A percentile compares a stretch with the other conserved stretches of the same genome.
Conservation (phyloP, 495 filamentous ascomycete genomes). For the Aspergillus nidulans region DNA sequence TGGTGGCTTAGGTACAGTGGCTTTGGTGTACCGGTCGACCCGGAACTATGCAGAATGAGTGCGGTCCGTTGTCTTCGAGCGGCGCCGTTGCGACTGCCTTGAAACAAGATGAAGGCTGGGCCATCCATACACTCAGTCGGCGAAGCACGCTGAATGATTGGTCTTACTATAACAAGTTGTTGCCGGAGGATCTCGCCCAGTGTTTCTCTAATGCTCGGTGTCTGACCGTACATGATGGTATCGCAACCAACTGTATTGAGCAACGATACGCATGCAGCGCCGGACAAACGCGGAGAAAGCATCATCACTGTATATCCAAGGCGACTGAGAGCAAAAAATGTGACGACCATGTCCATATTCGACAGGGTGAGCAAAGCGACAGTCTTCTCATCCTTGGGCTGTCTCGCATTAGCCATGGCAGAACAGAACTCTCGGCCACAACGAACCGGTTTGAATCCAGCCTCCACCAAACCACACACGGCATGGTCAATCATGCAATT, state of each 20-base stretch:
- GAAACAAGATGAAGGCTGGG: slow-evolving; percentile 29
- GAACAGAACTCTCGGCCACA: neutral
- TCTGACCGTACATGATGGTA: slow-evolving; percentile 39
- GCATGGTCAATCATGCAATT: slow-evolving; percentile 51
- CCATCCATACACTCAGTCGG: slow-evolving; percentile 12
- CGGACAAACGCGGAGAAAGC: slow-evolving; percentile 54
- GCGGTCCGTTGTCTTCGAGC: slow-evolving; percentile 29
- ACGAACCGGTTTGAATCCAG: slow-evolving; percentile 33
- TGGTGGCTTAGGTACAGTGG: slow-evolving; percentile 40
- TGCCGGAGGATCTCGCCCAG: slow-evolving; percentile 38
- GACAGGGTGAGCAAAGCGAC: slow-evolving; percentile 54
- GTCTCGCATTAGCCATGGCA: neutral
- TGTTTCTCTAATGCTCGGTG: slow-evolving; percentile 34
- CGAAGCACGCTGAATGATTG: slow-evolving; percentile 20
- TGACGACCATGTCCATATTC: slow-evolving; percentile 52
- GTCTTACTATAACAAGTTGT: slow-evolving; percentile 32
- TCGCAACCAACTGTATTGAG: slow-evolving; percentile 45
- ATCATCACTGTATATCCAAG: slow-evolving; percentile 56
- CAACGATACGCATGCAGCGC: slow-evolving; percentile 48
- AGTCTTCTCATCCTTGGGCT: slow-evolving; percentile 30
- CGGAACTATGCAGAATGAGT: slow-evolving; percentile 54
- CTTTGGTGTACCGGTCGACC: slow-evolving; percentile 56
- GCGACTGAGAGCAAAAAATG: slow-evolving; percentile 54
- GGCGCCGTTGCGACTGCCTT: slow-evolving; percentile 27
- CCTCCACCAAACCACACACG: slow-evolving; percentile 31